A percentile compares a stretch with the other conserved stretches of the same genome.
Evolutionary conservation across 2,329 filamentous ascomycete genomes (phyloP).

Genomic region (Penicillium sp.): DNA sequence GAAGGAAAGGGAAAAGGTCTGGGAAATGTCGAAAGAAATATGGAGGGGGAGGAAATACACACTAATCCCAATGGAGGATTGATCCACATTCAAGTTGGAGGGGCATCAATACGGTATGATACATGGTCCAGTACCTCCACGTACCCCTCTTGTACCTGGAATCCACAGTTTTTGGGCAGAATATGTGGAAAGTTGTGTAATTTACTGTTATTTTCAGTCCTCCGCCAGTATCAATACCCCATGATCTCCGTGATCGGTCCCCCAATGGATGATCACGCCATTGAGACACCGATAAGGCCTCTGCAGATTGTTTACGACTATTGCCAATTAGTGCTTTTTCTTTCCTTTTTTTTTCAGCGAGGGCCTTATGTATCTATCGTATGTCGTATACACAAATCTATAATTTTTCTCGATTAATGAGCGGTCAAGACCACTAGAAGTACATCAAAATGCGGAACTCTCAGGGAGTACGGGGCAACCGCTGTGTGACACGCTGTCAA

Average conservation of each 20-base stretch:
- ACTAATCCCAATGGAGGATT: slow-evolving; percentile 13
- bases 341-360: not conserved
- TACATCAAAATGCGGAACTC: not conserved
- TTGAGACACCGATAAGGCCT: slow-evolving; percentile 3
- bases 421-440: not conserved
- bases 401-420: not conserved
- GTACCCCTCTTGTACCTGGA: not conserved
- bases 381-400: not conserved
- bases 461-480: not conserved
- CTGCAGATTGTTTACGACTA: not conserved
- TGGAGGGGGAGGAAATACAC: slow-evolving; percentile 14
- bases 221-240: not conserved
- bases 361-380: not conserved
- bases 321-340: not conserved
- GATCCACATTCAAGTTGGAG: not conserved
- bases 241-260: slow-evolving; percentile 9
- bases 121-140: not conserved
- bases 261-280: slow-evolving; percentile 5
- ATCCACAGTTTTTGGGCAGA: not conserved
- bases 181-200: not conserved
- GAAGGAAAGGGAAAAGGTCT: slow-evolving; percentile 9
- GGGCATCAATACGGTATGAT: slow-evolving; percentile 1
- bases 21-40: slow-evolving; percentile 5
- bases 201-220: slow-evolving; percentile 2
- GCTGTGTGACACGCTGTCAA: not conserved